Evolutionary conservation across 2,329 filamentous ascomycete species (phyloP).

Genomic region (Albophoma yamanashiensis): DNA sequence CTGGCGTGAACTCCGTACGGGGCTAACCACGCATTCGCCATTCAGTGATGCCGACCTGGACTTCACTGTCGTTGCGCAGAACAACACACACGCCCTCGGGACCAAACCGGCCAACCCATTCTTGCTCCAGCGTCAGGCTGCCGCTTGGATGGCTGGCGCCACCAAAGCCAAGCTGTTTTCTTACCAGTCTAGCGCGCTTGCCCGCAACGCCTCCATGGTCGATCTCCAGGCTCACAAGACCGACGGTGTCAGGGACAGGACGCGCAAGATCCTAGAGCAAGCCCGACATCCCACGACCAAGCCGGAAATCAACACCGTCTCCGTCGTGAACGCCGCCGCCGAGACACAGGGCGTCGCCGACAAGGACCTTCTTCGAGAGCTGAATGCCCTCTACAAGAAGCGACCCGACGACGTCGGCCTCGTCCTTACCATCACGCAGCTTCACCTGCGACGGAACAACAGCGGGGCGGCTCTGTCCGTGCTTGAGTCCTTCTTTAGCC

Average conservation of each 20-base stretch:
- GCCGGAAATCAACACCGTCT: constrained; percentile 28
- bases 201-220: constrained; percentile 52
- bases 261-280: constrained; percentile 27
- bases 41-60: constrained; percentile 55
- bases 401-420: constrained; percentile 74
- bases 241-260: constrained; percentile 43
- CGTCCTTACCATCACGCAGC: constrained; percentile 67
- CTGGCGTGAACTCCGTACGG: too few species aligned
- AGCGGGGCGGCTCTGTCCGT: constrained; percentile 62
- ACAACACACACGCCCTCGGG: constrained; percentile 44
- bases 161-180: constrained; percentile 57
- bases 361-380: constrained; percentile 57
- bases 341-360: constrained; percentile 52
- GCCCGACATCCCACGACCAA: constrained; percentile 16
- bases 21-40: not conserved
- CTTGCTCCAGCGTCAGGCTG: constrained; percentile 50
- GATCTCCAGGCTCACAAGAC: constrained; percentile 60
- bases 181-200: constrained; percentile 50
- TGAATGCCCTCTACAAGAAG: constrained; percentile 60
- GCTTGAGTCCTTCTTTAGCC: constrained; percentile 64
- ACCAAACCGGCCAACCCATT: constrained; percentile 50
- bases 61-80: constrained; percentile 53
- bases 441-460: constrained; percentile 65
- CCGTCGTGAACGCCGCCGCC: constrained; percentile 59
- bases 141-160: constrained; percentile 39